Conservation (phyloP, 2,329 filamentous ascomycete genomes). For the Parafenestella ontariensis region DNA sequence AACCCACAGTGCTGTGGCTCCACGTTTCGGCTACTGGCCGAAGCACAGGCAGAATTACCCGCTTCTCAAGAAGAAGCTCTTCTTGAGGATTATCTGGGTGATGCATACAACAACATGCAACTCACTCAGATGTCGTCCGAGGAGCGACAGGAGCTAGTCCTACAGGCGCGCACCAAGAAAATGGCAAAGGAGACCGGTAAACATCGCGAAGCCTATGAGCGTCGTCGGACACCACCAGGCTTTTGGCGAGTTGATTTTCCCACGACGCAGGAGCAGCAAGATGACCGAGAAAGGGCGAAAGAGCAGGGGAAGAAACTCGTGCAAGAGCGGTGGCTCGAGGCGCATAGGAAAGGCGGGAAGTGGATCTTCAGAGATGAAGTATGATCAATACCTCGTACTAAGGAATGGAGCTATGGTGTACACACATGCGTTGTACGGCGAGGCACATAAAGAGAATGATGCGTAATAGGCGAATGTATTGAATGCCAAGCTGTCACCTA, state of each 20-base stretch:
- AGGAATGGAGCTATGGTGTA: neutral
- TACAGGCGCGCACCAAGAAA: constrained; percentile 76
- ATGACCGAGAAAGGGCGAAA: constrained; percentile 70
- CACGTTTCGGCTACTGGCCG: constrained; percentile 71
- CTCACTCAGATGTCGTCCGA: constrained; percentile 60
- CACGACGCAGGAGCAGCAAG: constrained; percentile 77
- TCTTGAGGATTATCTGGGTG: constrained; percentile 63
- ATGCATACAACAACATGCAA: constrained; percentile 44
- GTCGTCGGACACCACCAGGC: constrained; percentile 77
- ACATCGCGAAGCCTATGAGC: constrained; percentile 76
- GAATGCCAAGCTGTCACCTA: neutral
- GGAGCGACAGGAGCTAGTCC: constrained; percentile 71
- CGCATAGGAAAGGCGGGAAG: constrained; percentile 75
- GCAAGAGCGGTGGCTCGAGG: constrained; percentile 78
- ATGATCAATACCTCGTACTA: neutral
- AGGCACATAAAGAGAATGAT: neutral
- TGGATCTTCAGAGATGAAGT: constrained; percentile 88
- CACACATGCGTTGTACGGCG: neutral
- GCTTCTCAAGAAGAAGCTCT: constrained; percentile 47
- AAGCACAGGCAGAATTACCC: constrained; percentile 39
- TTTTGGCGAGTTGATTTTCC: constrained; percentile 94
- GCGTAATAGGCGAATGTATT: neutral
- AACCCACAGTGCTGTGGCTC: constrained; percentile 78
- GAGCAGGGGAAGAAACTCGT: constrained; percentile 69
- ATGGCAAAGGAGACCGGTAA: constrained; percentile 78